Percentiles rank a stretch among this genome's conserved stretches.
Conservation (phyloP, 495 filamentous ascomycete species). For the Monascus purpureus region DNA sequence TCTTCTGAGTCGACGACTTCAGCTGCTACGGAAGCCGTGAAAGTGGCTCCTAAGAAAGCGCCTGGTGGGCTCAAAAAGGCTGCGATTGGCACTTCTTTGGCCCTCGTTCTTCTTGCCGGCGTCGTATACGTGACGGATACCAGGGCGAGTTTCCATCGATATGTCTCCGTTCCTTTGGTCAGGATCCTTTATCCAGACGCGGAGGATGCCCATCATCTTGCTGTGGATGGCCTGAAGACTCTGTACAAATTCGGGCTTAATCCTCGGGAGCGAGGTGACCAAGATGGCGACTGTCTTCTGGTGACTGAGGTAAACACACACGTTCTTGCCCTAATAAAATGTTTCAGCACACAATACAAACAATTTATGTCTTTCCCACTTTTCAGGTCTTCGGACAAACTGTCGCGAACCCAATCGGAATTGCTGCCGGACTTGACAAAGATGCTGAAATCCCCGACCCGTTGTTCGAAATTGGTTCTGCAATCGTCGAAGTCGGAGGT, state of each 20-base stretch:
- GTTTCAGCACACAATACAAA: background rate
- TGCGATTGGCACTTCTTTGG: slow-evolving; percentile 42
- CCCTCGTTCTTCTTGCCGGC: slow-evolving; percentile 32
- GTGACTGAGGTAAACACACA: slow-evolving; percentile 30
- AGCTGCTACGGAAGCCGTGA: slow-evolving; percentile 11
- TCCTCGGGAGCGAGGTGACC: slow-evolving; percentile 58
- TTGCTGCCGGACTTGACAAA: slow-evolving; percentile 90
- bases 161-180: slow-evolving; percentile 60
- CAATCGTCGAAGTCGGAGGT: slow-evolving; percentile 82
- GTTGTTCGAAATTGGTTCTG: slow-evolving; percentile 67
- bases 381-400: slow-evolving; percentile 59
- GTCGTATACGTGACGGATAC: slow-evolving; percentile 86
- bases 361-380: background rate
- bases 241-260: slow-evolving; percentile 44
- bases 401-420: slow-evolving; percentile 75
- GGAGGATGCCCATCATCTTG: slow-evolving; percentile 77
- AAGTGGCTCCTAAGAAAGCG: slow-evolving; percentile 21
- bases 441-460: slow-evolving; percentile 73
- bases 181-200: slow-evolving; percentile 64
- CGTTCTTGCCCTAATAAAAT: background rate
- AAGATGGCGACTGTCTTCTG: slow-evolving; percentile 35
- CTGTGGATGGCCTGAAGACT: slow-evolving; percentile 45
- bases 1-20: background rate
- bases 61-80: slow-evolving; percentile 26
- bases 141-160: slow-evolving; percentile 70